Conservation (phyloP, 208 protist species). For the Entamoeba histolytica region DNA sequence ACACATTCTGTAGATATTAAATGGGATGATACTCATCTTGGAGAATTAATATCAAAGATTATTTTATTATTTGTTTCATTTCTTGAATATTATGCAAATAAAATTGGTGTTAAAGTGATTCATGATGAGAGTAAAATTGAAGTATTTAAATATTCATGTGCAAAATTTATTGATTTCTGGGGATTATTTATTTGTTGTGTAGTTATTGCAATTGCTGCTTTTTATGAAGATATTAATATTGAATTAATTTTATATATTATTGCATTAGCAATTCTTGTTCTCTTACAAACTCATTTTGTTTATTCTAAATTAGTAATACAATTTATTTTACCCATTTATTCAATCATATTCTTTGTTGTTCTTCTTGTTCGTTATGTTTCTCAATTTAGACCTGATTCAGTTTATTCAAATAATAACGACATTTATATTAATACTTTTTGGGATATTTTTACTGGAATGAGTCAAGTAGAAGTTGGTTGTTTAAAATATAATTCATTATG, state of each 20-base stretch:
- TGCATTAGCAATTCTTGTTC: background rate
- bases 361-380: background rate
- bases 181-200: background rate
- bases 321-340: background rate
- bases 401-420: rapidly evolving
- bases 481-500: background rate
- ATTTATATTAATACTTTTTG: background rate
- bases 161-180: background rate
- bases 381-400: background rate
- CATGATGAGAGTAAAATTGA: background rate
- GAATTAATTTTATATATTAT: background rate
- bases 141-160: background rate
- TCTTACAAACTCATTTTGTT: background rate
- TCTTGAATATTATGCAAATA: background rate
- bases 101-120: background rate
- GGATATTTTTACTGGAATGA: background rate
- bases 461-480: background rate
- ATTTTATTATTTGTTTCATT: background rate
- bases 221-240: background rate
- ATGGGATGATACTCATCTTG: background rate
- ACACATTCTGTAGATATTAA: background rate
- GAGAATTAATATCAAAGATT: background rate
- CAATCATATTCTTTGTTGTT: background rate
- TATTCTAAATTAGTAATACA: background rate
- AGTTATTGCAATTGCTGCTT: background rate